A percentile compares a stretch with the other conserved stretches of the same genome.
phyloP scores from a whole-genome alignment of 83 land plant genomes.

The Larix sibirica region DNA sequence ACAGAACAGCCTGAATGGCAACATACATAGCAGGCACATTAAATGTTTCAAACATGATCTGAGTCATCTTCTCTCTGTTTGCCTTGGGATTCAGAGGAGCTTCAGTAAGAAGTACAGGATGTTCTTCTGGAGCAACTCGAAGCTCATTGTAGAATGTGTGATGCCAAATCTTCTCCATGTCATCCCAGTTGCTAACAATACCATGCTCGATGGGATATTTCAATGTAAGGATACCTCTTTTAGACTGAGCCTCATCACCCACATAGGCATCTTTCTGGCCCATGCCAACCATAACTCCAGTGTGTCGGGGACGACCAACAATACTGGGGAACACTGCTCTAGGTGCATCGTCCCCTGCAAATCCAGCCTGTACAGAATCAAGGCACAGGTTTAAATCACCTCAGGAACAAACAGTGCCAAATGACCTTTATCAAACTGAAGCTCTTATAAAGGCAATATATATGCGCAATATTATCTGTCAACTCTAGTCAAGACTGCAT shows the following conservation, averaged over 20 bases:
- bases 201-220: conserved; percentile 45
- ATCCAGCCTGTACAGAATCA: conserved; percentile 42
- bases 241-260: conserved; percentile 50
- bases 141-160: conserved; percentile 13
- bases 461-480: too few relatives aligned
- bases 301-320: conserved; percentile 59
- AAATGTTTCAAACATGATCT: conserved; percentile 13
- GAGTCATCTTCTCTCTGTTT: conserved; percentile 28
- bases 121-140: conserved; percentile 24
- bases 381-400: not conserved
- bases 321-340: conserved; percentile 64
- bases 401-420: too few relatives aligned
- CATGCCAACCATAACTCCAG: conserved; percentile 70
- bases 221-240: conserved; percentile 33
- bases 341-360: conserved; percentile 67
- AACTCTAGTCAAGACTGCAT: not conserved
- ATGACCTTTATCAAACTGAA: too few relatives aligned
- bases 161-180: conserved; percentile 12
- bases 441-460: too few relatives aligned
- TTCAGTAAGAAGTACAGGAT: conserved; percentile 29
- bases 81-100: conserved; percentile 30
- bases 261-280: conserved; percentile 68
- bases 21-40: conserved; percentile 24
- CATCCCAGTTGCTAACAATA: conserved; percentile 10
- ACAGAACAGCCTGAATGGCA: conserved; percentile 22